Evolutionary conservation across 208 protist genomes (phyloP).

Genomic region (Plasmodiophora brassicae): DNA sequence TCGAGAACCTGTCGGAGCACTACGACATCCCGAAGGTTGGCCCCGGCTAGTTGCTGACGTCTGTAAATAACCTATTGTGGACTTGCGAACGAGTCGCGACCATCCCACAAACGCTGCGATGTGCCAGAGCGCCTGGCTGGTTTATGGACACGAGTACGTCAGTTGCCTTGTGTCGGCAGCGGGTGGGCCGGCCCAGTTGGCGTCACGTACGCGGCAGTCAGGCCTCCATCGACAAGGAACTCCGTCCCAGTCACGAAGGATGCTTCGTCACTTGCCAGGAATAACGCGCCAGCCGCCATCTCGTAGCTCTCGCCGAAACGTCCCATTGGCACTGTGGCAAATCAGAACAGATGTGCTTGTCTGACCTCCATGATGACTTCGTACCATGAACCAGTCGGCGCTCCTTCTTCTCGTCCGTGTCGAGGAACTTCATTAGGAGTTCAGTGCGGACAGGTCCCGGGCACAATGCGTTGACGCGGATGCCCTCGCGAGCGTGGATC

Average conservation of each 20-base stretch:
- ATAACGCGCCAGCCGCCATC: conserved; percentile 63
- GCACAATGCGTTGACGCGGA: conserved; percentile 66
- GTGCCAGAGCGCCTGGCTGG: too few relatives aligned
- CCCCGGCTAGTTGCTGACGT: not conserved
- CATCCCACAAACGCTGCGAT: too few relatives aligned
- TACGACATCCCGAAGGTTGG: conserved; percentile 44
- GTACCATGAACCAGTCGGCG: conserved; percentile 59
- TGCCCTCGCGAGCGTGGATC: conserved; percentile 63
- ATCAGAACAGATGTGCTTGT: not conserved
- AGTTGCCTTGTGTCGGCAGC: not conserved
- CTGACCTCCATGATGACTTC: too few relatives aligned
- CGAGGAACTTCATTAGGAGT: conserved; percentile 65
- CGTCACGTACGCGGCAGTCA: conserved; percentile 35
- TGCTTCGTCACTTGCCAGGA: conserved; percentile 62
- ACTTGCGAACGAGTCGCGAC: too few relatives aligned
- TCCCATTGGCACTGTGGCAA: conserved; percentile 61
- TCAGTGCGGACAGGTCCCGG: conserved; percentile 65
- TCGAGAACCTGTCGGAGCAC: conserved; percentile 23
- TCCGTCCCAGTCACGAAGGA: conserved; percentile 38
- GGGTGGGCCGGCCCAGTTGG: not conserved
- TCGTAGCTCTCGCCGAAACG: conserved; percentile 62
- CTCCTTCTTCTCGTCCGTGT: conserved; percentile 68
- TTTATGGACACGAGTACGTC: too few relatives aligned
- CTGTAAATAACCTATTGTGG: not conserved
- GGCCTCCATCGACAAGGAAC: conserved; percentile 29